Base-by-base conservation (phyloP, 345 rosid species). In the Eucalyptus curtisii region DNA sequence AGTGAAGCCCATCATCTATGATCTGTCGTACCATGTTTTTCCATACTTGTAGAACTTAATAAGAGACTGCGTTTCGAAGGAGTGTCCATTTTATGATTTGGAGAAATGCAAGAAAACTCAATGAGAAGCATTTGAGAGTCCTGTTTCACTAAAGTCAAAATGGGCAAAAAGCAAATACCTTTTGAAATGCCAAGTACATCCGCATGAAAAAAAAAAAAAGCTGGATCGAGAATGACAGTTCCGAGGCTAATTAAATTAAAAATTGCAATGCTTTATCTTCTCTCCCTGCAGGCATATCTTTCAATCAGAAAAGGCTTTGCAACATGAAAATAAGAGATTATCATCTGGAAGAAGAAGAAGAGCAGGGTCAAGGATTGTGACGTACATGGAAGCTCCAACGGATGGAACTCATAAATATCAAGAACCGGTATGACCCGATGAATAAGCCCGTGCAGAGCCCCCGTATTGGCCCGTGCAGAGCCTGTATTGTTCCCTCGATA, bases 351-450 rank as follows among this genome's bases (percentile, higher is more conserved):
- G 47, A 88, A 87, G 82, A 59, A 52, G 31, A 88, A 52, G n/a
- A 59, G 68, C 68, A 59, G 68, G 31, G 31, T 12, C 27, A 52
- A 20, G 13, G 7, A 66, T 52, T 25, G 25, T 22, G 33, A 66
- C 40, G 88, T 90, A 93, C 94, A 91, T 44, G 95, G 93, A 88
- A 94, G 95, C 44, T 94, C 93, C 91, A 89, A 92, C 5, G 95
- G 94, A 87, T 92, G 91, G 90, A 85, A 92, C 13, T 90, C 90
- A 44, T 93, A 92, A 87, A 94, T 92, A 71, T 94, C 89, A 86
- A 94, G 87, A 49, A 90, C 91, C 5, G 96, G 96, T 82, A 95
- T 95, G 90, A 94, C 90, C 27, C 91, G 90, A 15, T 94, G 88
- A 90, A 92, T 92, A 33, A 87, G 87, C 53, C 15, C 90, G 88